Percentiles rank a stretch among this genome's conserved stretches.
phyloP scores from a whole-genome alignment of 352 stramenopile species.

The Phytophthora litchii region DNA sequence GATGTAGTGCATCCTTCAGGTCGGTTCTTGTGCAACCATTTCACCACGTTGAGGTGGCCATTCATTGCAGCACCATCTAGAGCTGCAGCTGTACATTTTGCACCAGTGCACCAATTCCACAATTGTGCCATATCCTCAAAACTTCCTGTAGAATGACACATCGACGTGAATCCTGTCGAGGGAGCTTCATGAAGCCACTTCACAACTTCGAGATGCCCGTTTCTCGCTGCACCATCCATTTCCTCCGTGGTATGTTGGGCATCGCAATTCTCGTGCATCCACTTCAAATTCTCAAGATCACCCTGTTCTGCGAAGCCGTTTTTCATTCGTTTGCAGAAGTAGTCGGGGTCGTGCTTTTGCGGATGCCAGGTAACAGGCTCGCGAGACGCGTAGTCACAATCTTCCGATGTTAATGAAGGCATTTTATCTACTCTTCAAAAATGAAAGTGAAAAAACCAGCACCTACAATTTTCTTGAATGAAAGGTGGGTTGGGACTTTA shows the following conservation, averaged over 20 bases:
- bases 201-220: conserved; percentile 19
- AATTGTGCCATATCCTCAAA: neutral
- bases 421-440: neutral
- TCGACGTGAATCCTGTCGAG: neutral
- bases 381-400: neutral
- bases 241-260: conserved; percentile 4
- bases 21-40: conserved; percentile 30
- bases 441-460: conserved; percentile 7
- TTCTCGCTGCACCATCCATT: conserved; percentile 26
- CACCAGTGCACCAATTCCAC: neutral
- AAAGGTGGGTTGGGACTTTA: neutral
- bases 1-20: conserved; percentile 13
- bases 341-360: neutral
- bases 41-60: conserved; percentile 22
- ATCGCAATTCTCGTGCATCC: conserved; percentile 17
- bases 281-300: conserved; percentile 2
- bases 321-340: conserved; percentile 15
- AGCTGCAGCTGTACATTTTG: conserved; percentile 17
- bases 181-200: conserved; percentile 18
- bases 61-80: conserved; percentile 26
- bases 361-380: neutral
- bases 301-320: conserved; percentile 5
- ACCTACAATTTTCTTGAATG: neutral
- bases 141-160: conserved; percentile 1
- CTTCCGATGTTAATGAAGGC: neutral